A percentile compares a stretch with the other conserved stretches of the same genome.
Evolutionary conservation across 441 rosid genomes (phyloP).

Genomic region (Flueggea neowawraea): DNA sequence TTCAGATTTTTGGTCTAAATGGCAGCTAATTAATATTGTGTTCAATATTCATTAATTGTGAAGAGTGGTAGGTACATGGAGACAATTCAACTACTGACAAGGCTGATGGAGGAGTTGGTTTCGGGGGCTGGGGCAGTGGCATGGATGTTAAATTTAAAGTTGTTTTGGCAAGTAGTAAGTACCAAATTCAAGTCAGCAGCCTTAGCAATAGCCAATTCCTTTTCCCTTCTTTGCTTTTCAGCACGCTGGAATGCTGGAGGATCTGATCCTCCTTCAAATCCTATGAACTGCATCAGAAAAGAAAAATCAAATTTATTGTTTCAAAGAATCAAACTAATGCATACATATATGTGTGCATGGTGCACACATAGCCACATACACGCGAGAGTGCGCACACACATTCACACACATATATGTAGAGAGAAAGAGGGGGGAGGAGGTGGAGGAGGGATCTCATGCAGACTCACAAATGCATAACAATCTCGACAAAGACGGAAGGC

Average conservation of each 20-base stretch:
- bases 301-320: not conserved
- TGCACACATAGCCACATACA: too few species aligned
- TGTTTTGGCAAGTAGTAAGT: conserved; percentile 2
- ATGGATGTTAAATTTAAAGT: not conserved
- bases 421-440: not conserved
- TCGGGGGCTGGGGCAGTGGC: not conserved
- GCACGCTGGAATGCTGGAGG: conserved; percentile 95
- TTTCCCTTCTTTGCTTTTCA: conserved; percentile 61
- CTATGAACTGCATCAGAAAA: conserved; percentile 56
- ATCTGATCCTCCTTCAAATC: conserved; percentile 86
- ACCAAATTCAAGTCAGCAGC: conserved; percentile 26
- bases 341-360: too few species aligned
- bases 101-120: not conserved
- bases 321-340: too few species aligned
- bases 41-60: too few species aligned
- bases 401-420: not conserved
- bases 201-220: conserved; percentile 36
- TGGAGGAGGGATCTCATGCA: not conserved
- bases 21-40: too few species aligned
- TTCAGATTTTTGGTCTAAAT: too few species aligned
- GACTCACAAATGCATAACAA: conserved; percentile 64
- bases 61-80: too few species aligned
- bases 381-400: too few species aligned
- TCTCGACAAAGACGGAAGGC: conserved; percentile 72
- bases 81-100: too few species aligned